Conservation (phyloP, 2,329 filamentous ascomycete genomes). For the Phialemoniopsis sp. region DNA sequence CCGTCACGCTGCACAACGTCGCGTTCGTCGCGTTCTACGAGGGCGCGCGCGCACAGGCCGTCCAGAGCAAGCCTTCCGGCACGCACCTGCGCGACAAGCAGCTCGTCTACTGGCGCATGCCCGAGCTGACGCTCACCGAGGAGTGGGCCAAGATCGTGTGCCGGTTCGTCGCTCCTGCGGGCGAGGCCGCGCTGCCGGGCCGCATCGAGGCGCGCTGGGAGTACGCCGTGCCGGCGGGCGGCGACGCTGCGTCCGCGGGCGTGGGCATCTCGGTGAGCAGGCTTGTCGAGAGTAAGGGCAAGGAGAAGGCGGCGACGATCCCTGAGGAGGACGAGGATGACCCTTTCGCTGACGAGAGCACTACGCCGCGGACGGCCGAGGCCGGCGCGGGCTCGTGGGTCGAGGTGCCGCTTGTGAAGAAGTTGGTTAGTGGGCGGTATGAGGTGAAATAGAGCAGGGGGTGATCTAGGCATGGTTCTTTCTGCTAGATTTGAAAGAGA, state of each 20-base stretch:
- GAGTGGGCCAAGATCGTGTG: constrained; percentile 72
- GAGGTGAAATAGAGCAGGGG: constrained; percentile 40
- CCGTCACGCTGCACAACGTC: constrained; percentile 62
- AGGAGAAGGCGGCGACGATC: constrained; percentile 42
- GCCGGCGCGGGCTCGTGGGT: constrained; percentile 49
- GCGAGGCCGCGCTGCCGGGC: constrained; percentile 47
- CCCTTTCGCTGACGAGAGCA: constrained; percentile 64
- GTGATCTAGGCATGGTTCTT: background rate
- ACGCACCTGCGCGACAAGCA: constrained; percentile 75
- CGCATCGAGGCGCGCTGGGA: constrained; percentile 84
- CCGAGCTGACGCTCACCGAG: constrained; percentile 63
- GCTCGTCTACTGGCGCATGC: constrained; percentile 75
- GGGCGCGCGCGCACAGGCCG: constrained; percentile 58
- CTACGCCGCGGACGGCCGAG: constrained; percentile 14
- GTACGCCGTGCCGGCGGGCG: constrained; percentile 30
- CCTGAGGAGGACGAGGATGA: constrained; percentile 45
- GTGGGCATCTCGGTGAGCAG: constrained; percentile 65
- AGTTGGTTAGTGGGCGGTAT: constrained; percentile 73
- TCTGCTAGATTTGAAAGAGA: constrained; percentile 1
- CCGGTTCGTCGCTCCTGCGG: constrained; percentile 51
- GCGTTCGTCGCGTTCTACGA: constrained; percentile 70
- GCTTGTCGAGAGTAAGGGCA: constrained; percentile 37
- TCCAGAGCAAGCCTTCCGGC: constrained; percentile 75
- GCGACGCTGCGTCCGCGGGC: constrained; percentile 32
- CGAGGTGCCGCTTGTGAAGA: constrained; percentile 61